A percentile compares a stretch with the other conserved stretches of the same genome.
These are phyloP conservation scores for Cutaneotrichosporon cavernicola DNA, from an alignment of 1,284 basidiomycete genomes.

Conservation along the genomic window DNA sequence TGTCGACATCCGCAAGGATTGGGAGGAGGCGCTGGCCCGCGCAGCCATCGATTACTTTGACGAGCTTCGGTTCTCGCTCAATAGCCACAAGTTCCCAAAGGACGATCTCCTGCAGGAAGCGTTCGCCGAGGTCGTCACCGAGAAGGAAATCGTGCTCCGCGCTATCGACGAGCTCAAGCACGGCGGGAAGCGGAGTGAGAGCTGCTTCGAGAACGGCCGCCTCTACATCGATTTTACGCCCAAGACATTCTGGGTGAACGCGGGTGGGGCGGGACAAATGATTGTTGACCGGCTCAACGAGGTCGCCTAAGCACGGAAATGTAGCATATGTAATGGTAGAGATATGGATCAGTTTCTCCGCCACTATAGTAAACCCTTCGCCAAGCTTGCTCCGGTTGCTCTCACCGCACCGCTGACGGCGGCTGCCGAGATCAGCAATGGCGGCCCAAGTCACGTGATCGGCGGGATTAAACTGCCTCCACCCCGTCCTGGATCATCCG, in stretches of 20 bases:
- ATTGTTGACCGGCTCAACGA: slow-evolving; percentile 2
- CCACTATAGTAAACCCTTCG: too few species aligned
- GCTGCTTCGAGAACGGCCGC: slow-evolving; percentile 7
- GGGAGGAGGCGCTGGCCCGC: not conserved
- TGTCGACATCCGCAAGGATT: not conserved
- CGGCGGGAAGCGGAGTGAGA: not conserved
- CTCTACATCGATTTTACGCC: slow-evolving; percentile 11
- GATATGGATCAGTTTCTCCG: too few species aligned
- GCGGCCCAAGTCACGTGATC: not conserved
- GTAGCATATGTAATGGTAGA: too few species aligned
- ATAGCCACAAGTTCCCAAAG: slow-evolving; percentile 4
- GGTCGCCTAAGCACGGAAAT: not conserved
- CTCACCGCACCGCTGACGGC: too few species aligned
- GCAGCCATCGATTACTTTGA: slow-evolving; percentile 8
- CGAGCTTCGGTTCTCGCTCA: not conserved
- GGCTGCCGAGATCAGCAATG: too few species aligned
- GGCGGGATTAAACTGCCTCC: not conserved
- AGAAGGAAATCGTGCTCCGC: slow-evolving; percentile 11
- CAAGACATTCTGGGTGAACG: not conserved
- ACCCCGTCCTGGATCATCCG: not conserved
- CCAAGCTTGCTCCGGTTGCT: too few species aligned
- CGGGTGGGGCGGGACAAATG: not conserved
- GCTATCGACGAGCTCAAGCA: not conserved
- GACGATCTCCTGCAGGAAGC: slow-evolving; percentile 21
- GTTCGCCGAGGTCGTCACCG: slow-evolving; percentile 9